Evolutionary conservation across 1,284 basidiomycete species (phyloP).

Genomic region (Cryptococcus wingfieldii): DNA sequence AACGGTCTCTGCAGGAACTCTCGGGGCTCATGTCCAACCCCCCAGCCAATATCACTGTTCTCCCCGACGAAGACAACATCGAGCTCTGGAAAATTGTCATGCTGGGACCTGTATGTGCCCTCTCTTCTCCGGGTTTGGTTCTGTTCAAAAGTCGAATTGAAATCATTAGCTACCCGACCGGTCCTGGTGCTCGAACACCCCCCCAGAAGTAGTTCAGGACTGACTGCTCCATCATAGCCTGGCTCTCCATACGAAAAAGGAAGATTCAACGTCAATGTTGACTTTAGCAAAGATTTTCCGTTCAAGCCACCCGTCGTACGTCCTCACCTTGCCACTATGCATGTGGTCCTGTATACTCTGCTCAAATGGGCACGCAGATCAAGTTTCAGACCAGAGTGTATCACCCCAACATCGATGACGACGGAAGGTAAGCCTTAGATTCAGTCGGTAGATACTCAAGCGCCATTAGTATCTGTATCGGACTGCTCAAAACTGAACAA

Average conservation of each 20-base stretch:
- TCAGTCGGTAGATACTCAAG: neutral
- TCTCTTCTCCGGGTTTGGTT: too few species aligned
- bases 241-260: constrained; percentile 81
- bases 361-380: constrained; percentile 54
- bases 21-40: constrained; percentile 39
- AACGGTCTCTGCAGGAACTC: constrained; percentile 36
- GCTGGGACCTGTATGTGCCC: constrained; percentile 63
- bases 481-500: constrained; percentile 51
- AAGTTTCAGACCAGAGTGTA: constrained; percentile 83
- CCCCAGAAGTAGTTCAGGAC: neutral
- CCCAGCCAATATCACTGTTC: constrained; percentile 60
- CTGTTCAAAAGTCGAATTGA: neutral
- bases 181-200: neutral
- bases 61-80: constrained; percentile 67
- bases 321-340: neutral
- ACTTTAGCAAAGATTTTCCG: constrained; percentile 71
- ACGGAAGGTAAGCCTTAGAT: constrained; percentile 65
- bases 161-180: too few species aligned
- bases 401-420: constrained; percentile 88
- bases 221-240: constrained; percentile 50
- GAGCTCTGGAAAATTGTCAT: constrained; percentile 73
- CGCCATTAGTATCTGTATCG: constrained; percentile 53
- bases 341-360: neutral
- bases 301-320: constrained; percentile 82
- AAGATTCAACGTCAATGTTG: constrained; percentile 68